Percentiles rank a stretch among this genome's conserved stretches.
phyloP scores from a whole-genome alignment of 352 stramenopile genomes.

The Globisporangium okanoganense region DNA sequence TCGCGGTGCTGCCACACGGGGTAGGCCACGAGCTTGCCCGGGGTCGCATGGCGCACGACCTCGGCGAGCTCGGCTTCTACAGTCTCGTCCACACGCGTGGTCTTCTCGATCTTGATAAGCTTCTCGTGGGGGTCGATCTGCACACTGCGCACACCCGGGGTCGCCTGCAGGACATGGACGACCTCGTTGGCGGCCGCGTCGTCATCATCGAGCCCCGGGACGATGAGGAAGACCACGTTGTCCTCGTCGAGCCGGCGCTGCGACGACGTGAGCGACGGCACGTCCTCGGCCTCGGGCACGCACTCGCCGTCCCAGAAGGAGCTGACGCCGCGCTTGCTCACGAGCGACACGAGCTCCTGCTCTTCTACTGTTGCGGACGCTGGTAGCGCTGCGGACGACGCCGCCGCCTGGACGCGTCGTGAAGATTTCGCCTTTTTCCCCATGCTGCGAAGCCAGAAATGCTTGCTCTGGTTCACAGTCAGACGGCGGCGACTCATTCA shows the following conservation, averaged over 20 bases:
- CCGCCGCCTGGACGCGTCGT: neutral
- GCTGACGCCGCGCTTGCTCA: slow-evolving; percentile 1
- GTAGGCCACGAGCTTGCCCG: slow-evolving; percentile 52
- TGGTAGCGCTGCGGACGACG: neutral
- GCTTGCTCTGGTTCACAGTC: neutral
- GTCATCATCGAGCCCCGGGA: slow-evolving; percentile 40
- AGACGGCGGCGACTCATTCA: no score
- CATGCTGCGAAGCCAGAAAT: slow-evolving; percentile 13
- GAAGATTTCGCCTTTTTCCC: slow-evolving; percentile 9
- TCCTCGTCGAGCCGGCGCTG: slow-evolving; percentile 45
- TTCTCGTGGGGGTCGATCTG: slow-evolving; percentile 64
- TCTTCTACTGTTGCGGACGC: slow-evolving; percentile 4
- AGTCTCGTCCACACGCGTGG: slow-evolving; percentile 29
- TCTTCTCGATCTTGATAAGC: slow-evolving; percentile 61
- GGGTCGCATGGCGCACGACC: slow-evolving; percentile 42
- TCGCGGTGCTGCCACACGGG: slow-evolving; percentile 83
- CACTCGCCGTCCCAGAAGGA: slow-evolving; percentile 42
- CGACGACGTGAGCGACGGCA: slow-evolving; percentile 69
- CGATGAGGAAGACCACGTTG: slow-evolving; percentile 68
- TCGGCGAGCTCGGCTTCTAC: slow-evolving; percentile 55
- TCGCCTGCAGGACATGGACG: slow-evolving; percentile 25
- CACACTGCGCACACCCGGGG: slow-evolving; percentile 37
- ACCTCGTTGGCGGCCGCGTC: slow-evolving; percentile 24
- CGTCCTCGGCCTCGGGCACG: slow-evolving; percentile 59
- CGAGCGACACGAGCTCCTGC: slow-evolving; percentile 14